Percentiles rank a stretch among this genome's conserved stretches.
These are phyloP conservation scores for Rhizopogon sp. DNA, from an alignment of 768 basidiomycete species.

Conservation along the genomic window DNA sequence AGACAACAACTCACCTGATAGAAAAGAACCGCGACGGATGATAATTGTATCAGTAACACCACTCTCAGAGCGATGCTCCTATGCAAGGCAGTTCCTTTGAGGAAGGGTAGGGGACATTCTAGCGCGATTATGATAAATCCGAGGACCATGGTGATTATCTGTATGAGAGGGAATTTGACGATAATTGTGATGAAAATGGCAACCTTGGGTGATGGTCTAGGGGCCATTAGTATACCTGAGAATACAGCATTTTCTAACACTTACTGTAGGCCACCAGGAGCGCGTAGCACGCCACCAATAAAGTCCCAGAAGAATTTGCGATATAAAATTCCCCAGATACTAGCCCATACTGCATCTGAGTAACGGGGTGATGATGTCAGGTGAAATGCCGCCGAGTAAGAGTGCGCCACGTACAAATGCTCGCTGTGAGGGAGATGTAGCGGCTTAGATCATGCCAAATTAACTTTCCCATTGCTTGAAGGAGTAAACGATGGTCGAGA, in stretches of 20 bases:
- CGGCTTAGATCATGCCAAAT: constrained; percentile 80
- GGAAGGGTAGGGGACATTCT: constrained; percentile 63
- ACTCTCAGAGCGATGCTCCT: constrained; percentile 62
- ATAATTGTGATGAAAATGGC: constrained; percentile 68
- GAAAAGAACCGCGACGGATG: constrained; percentile 58
- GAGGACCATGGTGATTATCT: constrained; percentile 58
- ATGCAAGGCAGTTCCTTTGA: constrained; percentile 53
- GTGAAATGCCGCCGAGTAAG: constrained; percentile 3
- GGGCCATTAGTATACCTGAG: neutral
- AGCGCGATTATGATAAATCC: constrained; percentile 56
- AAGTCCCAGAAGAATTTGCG: constrained; percentile 99
- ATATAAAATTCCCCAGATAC: constrained; percentile 75
- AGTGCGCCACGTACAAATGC: constrained; percentile 54
- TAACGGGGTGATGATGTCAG: constrained; percentile 1
- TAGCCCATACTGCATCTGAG: constrained; percentile 75
- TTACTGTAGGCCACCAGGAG: constrained; percentile 77
- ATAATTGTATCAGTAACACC: constrained; percentile 59
- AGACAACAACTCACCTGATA: constrained; percentile 64
- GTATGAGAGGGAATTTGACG: constrained; percentile 74
- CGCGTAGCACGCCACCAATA: constrained; percentile 71
- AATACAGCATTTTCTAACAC: constrained; percentile 21
- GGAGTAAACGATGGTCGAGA: neutral
- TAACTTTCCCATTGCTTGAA: constrained; percentile 63
- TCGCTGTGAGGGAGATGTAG: constrained; percentile 61
- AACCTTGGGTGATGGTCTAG: constrained; percentile 55